Base-by-base conservation (phyloP, 2,329 filamentous ascomycete genomes). In the Verticillium nonalfalfae region DNA sequence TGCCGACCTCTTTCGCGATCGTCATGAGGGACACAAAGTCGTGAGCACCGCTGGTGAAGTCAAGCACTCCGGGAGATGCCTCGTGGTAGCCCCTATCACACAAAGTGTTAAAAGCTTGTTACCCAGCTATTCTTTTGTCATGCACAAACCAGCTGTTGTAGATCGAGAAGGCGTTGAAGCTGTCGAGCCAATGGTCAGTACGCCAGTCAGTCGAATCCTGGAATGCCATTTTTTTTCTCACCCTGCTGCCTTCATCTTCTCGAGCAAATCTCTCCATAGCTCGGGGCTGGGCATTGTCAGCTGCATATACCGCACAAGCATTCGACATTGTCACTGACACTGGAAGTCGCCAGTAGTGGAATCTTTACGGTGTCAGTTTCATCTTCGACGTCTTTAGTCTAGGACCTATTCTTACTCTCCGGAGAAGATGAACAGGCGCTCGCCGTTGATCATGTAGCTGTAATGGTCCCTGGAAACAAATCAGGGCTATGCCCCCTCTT, bases 11-110 rank as follows among this genome's bases (percentile, higher is more conserved):
- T 59, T 79, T 74, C 1, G 78, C 78, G 13, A 78, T 70, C 9
- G 70, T 70, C 68, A 83, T 79, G 66, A 81, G 83, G 11, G 69
- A 69, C 1, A 78, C 78, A 56, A 85, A 75, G 57, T 84, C 75
- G 59, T 83, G 82, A 14, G 73, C 72, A 4, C 69, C 71, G 9
- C 58, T 64, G 10, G 69, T 73, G 4, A 66, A 71, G 34, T 69
- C 66, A 74, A 75, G 61, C 79, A 80, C 63, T 0, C 73, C 75
- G 0, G 73, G 71, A 0, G 70, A 65, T 3, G 74, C 69, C 56
- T 74, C 74, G 60, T 78, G 76, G 58, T 73, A 78, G 7, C 75
- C 75, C 76, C 45, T 21, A 7, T 10, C 11, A n/a, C n/a, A 9
- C 7, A n/a, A 15, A 4, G 2, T 45, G 7, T 21, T 15, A 45